These are phyloP conservation scores for Aspergillus incahuasiensis DNA, from an alignment of 495 filamentous ascomycete species.

Conservation along the genomic window DNA sequence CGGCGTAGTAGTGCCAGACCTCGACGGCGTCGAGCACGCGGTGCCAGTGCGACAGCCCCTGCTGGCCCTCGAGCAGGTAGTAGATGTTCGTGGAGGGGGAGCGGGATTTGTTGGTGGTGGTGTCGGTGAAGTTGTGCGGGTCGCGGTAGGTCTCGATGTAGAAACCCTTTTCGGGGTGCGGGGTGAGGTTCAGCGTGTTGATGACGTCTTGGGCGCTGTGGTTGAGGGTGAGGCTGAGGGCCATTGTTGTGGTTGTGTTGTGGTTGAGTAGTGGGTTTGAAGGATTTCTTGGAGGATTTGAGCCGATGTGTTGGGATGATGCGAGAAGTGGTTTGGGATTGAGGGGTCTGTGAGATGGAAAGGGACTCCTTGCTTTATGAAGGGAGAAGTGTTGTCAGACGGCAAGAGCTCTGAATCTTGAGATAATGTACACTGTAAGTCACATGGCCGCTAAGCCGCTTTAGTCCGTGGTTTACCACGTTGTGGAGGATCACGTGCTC, in stretches of 20 bases:
- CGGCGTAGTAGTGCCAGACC: slow-evolving; percentile 6
- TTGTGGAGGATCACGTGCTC: too few relatives aligned
- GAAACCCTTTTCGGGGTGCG: neutral
- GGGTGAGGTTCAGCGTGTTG: neutral
- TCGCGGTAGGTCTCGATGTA: slow-evolving; percentile 4
- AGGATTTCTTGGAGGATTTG: too few relatives aligned
- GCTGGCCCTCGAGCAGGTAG: neutral
- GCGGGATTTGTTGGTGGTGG: neutral
- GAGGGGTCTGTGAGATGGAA: too few relatives aligned
- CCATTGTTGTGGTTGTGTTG: neutral
- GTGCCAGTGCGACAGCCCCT: neutral
- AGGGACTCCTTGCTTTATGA: neutral
- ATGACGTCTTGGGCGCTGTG: slow-evolving; percentile 3
- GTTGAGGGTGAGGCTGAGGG: neutral
- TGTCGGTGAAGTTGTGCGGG: neutral
- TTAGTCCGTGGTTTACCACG: neutral
- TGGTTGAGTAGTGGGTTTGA: too few relatives aligned
- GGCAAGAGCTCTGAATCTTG: too few relatives aligned
- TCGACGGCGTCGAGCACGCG: slow-evolving; percentile 3
- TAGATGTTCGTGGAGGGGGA: neutral
- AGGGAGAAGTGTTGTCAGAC: neutral
- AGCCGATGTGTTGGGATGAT: too few relatives aligned
- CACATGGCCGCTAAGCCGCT: neutral
- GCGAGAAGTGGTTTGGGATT: too few relatives aligned
- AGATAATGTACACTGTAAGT: neutral